Evolutionary conservation across 2,329 filamentous ascomycete genomes (phyloP).

Genomic region (Trichoderma citrinoviride): DNA sequence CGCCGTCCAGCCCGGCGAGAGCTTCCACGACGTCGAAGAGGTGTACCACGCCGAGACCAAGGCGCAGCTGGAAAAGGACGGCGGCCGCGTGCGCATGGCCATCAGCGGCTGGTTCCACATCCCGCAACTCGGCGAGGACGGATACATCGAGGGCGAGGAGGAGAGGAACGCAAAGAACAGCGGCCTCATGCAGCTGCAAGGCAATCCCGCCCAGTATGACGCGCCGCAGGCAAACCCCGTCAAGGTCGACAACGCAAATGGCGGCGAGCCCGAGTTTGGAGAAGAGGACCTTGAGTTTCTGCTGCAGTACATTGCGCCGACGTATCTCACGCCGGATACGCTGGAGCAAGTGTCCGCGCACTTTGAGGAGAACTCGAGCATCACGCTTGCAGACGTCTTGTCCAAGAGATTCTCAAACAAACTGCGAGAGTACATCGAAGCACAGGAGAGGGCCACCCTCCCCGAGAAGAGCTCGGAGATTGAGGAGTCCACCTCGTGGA

Average conservation of each 20-base stretch:
- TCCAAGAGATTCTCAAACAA: conserved; percentile 71
- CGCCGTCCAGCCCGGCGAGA: conserved; percentile 95
- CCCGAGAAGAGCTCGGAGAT: conserved; percentile 53
- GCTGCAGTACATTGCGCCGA: conserved; percentile 83
- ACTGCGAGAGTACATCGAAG: conserved; percentile 68
- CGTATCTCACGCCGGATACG: conserved; percentile 88
- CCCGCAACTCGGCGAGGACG: conserved; percentile 89
- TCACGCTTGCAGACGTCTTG: conserved; percentile 77
- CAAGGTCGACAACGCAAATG: conserved; percentile 39
- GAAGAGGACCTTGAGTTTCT: conserved; percentile 85
- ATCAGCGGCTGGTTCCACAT: conserved; percentile 99
- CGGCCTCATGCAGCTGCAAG: conserved; percentile 87
- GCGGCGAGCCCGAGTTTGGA: conserved; percentile 59
- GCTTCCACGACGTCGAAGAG: conserved; percentile 98
- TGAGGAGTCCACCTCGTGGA: conserved; percentile 62
- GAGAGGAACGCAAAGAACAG: conserved; percentile 86
- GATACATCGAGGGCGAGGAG: conserved; percentile 83
- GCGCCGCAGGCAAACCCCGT: conserved; percentile 64
- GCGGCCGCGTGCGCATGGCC: conserved; percentile 85
- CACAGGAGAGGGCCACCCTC: conserved; percentile 54
- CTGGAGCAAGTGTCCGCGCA: conserved; percentile 76
- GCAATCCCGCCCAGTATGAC: conserved; percentile 87
- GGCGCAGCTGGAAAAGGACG: conserved; percentile 63
- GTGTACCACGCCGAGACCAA: conserved; percentile 71
- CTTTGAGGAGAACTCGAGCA: conserved; percentile 79